Base-by-base conservation (phyloP, 148 eudicot genomes). In the Camellia granthamiana region DNA sequence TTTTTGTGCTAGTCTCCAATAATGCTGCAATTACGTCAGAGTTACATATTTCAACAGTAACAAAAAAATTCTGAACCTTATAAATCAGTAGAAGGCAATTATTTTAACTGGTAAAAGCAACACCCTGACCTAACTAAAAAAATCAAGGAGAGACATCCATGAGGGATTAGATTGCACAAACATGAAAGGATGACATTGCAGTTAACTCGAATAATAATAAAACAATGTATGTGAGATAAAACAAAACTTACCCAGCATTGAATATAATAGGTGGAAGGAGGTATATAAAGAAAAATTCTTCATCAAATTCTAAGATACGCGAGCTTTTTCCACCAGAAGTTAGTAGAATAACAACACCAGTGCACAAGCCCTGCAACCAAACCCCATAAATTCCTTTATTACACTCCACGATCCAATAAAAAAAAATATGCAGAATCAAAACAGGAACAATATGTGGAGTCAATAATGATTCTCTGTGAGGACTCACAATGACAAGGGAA, bases 191-290 rank as follows among this genome's bases (percentile, higher is more conserved):
- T 30, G 6, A 78, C 3, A 14, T n/a, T 82, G 65, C 61, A 63
- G 63, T 69, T 54, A 18, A 60, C 63, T 55, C 11, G 44, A 21
- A 7, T 1, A 60, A 7, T 1, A 60, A 44, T 46, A 19, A 55
- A 46, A 16, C 2, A 71, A 71, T 49, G 23, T 5, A 69, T 42
- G 30, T 55, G 55, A 73, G 21, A 47, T 15, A 0, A 30, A 30
- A 30, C 60, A 69, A n/a, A 80, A 81, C 69, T 61, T 82, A 87
- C 92, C 95, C 95, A 77, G 95, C 95, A 87, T 91, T 91, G 72
- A 91, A 91, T 51, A 90, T 90, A 69, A 91, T 91, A 16, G 95
- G 95, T 30, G 95, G 95, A 77, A 91, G 88, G 69, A 91, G 85
- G 84, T 90, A 90, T 56, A 83, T 88, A 54, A 91, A 90, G 82